Conservation (phyloP, 495 filamentous ascomycete genomes). For the Aspergillus nidulans region DNA sequence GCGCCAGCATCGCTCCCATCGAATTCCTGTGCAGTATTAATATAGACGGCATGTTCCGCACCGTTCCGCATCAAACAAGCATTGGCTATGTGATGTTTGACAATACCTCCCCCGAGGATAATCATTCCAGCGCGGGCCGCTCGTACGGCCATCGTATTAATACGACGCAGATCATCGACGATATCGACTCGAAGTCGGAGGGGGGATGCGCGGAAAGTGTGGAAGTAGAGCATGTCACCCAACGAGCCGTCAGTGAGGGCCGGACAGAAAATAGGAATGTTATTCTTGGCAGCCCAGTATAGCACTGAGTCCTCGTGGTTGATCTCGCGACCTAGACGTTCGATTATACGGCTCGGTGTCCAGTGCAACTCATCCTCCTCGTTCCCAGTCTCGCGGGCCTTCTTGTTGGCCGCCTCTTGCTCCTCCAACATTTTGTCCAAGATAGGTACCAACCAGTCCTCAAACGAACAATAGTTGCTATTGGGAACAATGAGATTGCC, state of each 20-base stretch:
- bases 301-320: slow-evolving; percentile 82
- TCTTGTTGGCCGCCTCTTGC: slow-evolving; percentile 67
- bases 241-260: slow-evolving; percentile 91
- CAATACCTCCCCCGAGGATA: slow-evolving; percentile 83
- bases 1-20: slow-evolving; percentile 97
- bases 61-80: slow-evolving; percentile 96
- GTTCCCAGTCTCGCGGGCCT: slow-evolving; percentile 39
- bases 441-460: slow-evolving; percentile 95
- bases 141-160: slow-evolving; percentile 83
- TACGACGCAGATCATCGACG: slow-evolving; percentile 78
- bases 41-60: slow-evolving; percentile 91
- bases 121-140: slow-evolving; percentile 88
- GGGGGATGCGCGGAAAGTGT: slow-evolving; percentile 83
- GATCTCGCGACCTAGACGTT: slow-evolving; percentile 84
- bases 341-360: slow-evolving; percentile 86
- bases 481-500: slow-evolving; percentile 97
- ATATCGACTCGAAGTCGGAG: slow-evolving; percentile 77
- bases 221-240: slow-evolving; percentile 97
- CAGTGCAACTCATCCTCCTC: slow-evolving; percentile 72
- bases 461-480: slow-evolving; percentile 92
- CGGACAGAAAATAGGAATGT: slow-evolving; percentile 95
- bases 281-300: slow-evolving; percentile 91
- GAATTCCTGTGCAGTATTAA: slow-evolving; percentile 95
- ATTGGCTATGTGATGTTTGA: slow-evolving; percentile 98
- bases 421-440: slow-evolving; percentile 87